phyloP scores from a whole-genome alignment of 139 green algal species.

The Asterochloris erici region DNA sequence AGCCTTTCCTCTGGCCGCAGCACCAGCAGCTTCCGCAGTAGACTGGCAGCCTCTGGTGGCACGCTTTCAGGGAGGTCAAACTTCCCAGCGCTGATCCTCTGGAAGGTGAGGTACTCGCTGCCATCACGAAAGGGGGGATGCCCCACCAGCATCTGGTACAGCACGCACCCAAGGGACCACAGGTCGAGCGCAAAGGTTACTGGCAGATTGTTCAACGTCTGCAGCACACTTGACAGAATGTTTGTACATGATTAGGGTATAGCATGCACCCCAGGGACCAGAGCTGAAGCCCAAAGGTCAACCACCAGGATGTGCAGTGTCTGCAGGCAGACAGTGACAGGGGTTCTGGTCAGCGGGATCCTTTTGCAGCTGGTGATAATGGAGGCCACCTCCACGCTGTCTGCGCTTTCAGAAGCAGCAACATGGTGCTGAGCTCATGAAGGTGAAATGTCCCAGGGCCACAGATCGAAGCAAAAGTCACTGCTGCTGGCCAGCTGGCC shows the following conservation, averaged over 20 bases:
- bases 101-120: conserved; percentile 85
- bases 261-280: not conserved
- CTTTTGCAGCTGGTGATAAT: too few species aligned
- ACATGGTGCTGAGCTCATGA: too few species aligned
- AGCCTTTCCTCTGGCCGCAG: conserved; percentile 56
- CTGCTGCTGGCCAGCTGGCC: too few species aligned
- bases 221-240: not conserved
- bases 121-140: conserved; percentile 68
- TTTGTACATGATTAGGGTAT: not conserved
- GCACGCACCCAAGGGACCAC: conserved; percentile 80
- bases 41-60: conserved; percentile 38
- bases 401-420: too few species aligned
- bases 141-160: conserved; percentile 57
- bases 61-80: conserved; percentile 28
- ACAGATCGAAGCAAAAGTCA: too few species aligned
- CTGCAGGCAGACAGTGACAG: too few species aligned
- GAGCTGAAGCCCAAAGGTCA: too few species aligned
- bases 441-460: too few species aligned
- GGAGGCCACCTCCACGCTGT: too few species aligned
- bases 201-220: conserved; percentile 62
- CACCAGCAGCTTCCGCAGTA: conserved; percentile 62
- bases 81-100: conserved; percentile 42
- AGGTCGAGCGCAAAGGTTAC: conserved; percentile 68
- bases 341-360: too few species aligned
- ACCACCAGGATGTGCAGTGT: too few species aligned